Base-by-base conservation (phyloP, 164 flowering plant genomes). In the Annona squamosa region DNA sequence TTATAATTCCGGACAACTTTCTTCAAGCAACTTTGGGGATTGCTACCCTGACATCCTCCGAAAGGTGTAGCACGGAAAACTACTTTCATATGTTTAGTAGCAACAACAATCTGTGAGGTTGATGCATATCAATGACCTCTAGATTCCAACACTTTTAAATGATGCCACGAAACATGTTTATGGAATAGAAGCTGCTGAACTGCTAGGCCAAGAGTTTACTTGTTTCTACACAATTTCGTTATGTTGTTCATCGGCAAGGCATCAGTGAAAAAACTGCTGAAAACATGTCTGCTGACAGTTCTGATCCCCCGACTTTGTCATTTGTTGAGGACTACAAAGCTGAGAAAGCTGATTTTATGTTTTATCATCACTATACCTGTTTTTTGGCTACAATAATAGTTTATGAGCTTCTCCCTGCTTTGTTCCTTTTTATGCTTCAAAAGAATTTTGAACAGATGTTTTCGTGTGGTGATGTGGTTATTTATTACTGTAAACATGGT, bases 11-110 rank as follows among this genome's bases (percentile, higher is more conserved):
- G 46, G 61, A 61, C 79, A 81, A 52, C 68, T 64, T 65, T 75
- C 76, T 75, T 68, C 63, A 26, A 76, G 63, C 71, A 68, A 46
- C 46, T 17, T 4, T 72, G 72, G 63, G 46, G 73, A 68, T 71
- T 75, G 77, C 56, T 68, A 47, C 62, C 16, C 4, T 52, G 77
- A 71, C 74, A 76, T 90, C 64, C 71, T 90, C n/a, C 73, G 78
- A 67, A 78, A 84, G 88, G 92, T 90, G 81, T 47, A 69, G 47
- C 44, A 19, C 13, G 46, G 41, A 64, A 52, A 6, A 68, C 37
- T 46, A 63, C 65, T 10, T 19, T 63, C 65, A 63, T 12, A n/a
- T 63, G 37, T 63, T 65, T 2, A 4, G 10, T 61, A 42, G 10
- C 67, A 59, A 73, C 41, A 63, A 63, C 37, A 2, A 52, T 52